Percentiles rank a stretch among this genome's conserved stretches.
phyloP scores from a whole-genome alignment of 805 yeast genomes.

The Ogataea salicorniae region DNA sequence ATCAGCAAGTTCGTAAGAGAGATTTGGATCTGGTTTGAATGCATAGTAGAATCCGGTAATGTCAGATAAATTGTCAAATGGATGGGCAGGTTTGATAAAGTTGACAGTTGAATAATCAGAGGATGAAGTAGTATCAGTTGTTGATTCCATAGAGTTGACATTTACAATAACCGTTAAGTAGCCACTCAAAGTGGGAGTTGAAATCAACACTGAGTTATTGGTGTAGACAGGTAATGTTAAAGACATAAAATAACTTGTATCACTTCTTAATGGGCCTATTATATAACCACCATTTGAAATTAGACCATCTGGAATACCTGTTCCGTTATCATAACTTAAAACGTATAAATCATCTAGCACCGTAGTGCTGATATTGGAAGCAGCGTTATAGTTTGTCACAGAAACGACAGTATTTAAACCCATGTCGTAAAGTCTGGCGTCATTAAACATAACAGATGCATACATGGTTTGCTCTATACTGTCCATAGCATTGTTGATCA shows the following conservation, averaged over 20 bases:
- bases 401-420: constrained; percentile 42
- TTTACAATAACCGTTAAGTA: constrained; percentile 57
- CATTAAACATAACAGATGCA: constrained; percentile 57
- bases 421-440: constrained; percentile 64
- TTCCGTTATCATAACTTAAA: constrained; percentile 6
- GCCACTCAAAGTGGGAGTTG: constrained; percentile 60
- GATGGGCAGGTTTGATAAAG: constrained; percentile 21
- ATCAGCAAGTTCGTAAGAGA: neutral
- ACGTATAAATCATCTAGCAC: constrained; percentile 40
- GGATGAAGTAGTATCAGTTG: constrained; percentile 37
- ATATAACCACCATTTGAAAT: constrained; percentile 42
- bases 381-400: constrained; percentile 32
- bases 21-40: constrained; percentile 32
- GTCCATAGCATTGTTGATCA: constrained; percentile 42
- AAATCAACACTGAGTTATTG: constrained; percentile 61
- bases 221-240: constrained; percentile 73
- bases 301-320: constrained; percentile 39
- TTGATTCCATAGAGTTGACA: constrained; percentile 38
- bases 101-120: constrained; percentile 31
- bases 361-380: constrained; percentile 28
- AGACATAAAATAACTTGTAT: constrained; percentile 53
- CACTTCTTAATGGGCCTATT: constrained; percentile 60
- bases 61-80: constrained; percentile 18
- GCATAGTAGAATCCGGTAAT: constrained; percentile 36
- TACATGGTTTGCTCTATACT: constrained; percentile 57